Base-by-base conservation (phyloP, 2,329 filamentous ascomycete genomes). In the Fonsecaea erecta region DNA sequence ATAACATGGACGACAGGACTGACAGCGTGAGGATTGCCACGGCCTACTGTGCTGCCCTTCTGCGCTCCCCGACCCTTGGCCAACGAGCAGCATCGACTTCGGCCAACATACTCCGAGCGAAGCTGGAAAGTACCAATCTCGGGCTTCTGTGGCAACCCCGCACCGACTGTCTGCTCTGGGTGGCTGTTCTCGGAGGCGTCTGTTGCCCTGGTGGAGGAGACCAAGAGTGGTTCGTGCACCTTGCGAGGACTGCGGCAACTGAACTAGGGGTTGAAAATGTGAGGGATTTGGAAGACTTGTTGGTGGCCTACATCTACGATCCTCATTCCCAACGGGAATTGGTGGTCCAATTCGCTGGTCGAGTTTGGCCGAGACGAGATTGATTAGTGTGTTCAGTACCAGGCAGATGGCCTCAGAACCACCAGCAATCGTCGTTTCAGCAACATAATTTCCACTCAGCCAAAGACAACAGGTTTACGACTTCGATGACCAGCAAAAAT, bases 101-200 rank as follows among this genome's bases (percentile, higher is more conserved):
- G 12, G 32, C 37, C 18, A 26, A 51, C 12, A 18, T 26, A 18
- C 37, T 68, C 2, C 52, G 40, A 21, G 28, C 37, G 12, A 60
- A 48, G 26, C 59, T 68, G 9, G 59, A 66, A 37, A 52, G 30
- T 24, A 62, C 58, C 21, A 58, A 62, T 46, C 30, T 64, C 12
- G 43, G 46, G 21, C 21, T 48, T 35, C 30, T 57, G 34, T 67
- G 60, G 64, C 61, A 54, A 12, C 61, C 65, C 24, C 60, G 34
- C 35, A 52, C 66, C 26, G 57, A 66, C 24, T 60, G 52, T 43
- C 53, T 68, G 28, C 53, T 68, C 16, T 68, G 66, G 66, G 48
- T 66, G 11, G 56, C 52, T 6, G 61, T 66, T 8, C 59, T 64
- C 18, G 66, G 63, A 24, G 66, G 66, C 28, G 60, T 68, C 4